Evolutionary conservation across 1,139 yeast genomes (phyloP), one percentile per base, ranked within the genome.

Genomic region (Protomyces inundatus): DNA sequence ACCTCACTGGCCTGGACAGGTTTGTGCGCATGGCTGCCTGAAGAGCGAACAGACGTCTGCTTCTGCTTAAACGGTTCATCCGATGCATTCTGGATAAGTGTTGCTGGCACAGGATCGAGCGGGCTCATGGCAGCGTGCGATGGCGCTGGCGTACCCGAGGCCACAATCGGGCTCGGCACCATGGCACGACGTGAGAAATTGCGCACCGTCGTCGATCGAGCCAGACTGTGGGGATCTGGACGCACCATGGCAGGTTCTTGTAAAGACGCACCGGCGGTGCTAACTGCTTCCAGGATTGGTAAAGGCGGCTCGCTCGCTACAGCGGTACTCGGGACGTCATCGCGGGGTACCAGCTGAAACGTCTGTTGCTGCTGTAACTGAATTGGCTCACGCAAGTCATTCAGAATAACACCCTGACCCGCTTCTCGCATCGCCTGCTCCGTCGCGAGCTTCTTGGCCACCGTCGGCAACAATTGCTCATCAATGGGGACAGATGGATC

Each of bases 391-490:
- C 23, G 2, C 39, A 36, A 36, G 39, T 7, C 39, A 10, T 1
- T 6, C 4, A 42, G 12, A 16, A 30, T 23, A 9, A 42, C 48
- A 10, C 48, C 48, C n/a, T 14, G 16, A 9, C 48, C 48, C 5
- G 30, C 6, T 12, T 42, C 48, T 16, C 9, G n/a, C 32, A 30
- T 14, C 7, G 48, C 48, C 2, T 32, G 56, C 12, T 54, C 58
- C 16, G 45, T 54, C 4, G 56, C 64, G 30, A 55, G 54, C 39
- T 54, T 55, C 12, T 50, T 50, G n/a, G 64, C 64, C 36, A 61
- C 64, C 1, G 61, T 61, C 12, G 64, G 64, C 0, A 61, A 36
- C 14, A 61, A 30, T 42, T 61, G 64, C 46, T 61, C 55, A 34
- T 61, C 61, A 16, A 55, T 52, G 3, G 61, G 64, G 14, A 61